Percentiles rank a stretch among this genome's conserved stretches.
Conservation (phyloP, 495 filamentous ascomycete genomes). For the Lasiosphaeria miniovina region DNA sequence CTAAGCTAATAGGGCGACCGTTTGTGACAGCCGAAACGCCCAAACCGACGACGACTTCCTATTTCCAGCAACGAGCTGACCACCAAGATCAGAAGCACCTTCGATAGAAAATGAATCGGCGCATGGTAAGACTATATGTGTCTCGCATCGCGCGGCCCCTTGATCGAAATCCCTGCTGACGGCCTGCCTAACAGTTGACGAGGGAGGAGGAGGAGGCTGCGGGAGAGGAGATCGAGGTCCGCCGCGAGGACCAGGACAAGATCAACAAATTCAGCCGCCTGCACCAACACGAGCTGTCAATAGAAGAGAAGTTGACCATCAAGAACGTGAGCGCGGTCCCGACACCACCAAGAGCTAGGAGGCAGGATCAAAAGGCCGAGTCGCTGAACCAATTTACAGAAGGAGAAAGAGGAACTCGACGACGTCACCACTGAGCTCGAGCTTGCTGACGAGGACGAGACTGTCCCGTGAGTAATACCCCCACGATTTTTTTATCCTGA, state of each 20-base stretch:
- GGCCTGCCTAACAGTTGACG: conserved; percentile 61
- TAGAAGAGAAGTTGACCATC: conserved; percentile 77
- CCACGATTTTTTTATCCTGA: not conserved
- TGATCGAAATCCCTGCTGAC: conserved; percentile 8
- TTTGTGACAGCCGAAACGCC: not conserved
- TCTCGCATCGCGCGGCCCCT: too few relatives aligned
- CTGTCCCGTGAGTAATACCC: conserved; percentile 65
- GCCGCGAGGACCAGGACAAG: conserved; percentile 94
- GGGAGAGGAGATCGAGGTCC: conserved; percentile 81
- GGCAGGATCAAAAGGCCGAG: too few relatives aligned
- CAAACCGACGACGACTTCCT: not conserved
- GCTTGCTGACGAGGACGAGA: conserved; percentile 91
- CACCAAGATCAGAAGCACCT: not conserved
- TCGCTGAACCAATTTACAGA: conserved; percentile 49
- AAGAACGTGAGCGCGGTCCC: conserved; percentile 63
- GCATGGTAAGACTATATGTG: conserved; percentile 33
- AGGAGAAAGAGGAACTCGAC: conserved; percentile 96
- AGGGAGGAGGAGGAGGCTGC: conserved; percentile 82
- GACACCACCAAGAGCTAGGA: not conserved
- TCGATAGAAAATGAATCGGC: conserved; percentile 29
- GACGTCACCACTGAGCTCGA: conserved; percentile 89
- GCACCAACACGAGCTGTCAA: conserved; percentile 73
- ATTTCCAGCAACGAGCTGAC: not conserved
- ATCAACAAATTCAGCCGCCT: conserved; percentile 97
- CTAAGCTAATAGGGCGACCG: not conserved